Base-by-base conservation (phyloP, 2,329 filamentous ascomycete species). In the Aspergillus pseudoviridinutans region DNA sequence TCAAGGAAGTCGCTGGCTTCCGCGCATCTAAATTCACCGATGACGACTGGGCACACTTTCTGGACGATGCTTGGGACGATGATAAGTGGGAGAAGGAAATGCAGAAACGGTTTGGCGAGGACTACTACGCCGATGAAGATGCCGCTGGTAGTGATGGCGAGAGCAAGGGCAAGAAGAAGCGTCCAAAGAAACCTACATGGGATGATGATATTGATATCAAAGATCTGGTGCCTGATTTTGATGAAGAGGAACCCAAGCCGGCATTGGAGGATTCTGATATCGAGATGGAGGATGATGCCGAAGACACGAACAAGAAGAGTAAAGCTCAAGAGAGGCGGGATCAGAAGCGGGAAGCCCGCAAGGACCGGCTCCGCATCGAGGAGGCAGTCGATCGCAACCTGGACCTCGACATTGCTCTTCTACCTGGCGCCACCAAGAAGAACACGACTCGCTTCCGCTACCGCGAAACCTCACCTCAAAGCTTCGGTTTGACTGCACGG, bases 171-270 rank as follows among this genome's bases (percentile, higher is more conserved):
- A 86, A 84, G 71, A 86, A 84, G 69, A 86, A 85, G 64, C 87
- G 81, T 62, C 76, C 83, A 9, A 91, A 90, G 81, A 96, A 96
- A 77, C 91, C 91, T 9, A 90, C 86, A 61, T 99, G 93, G 89
- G 91, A 97, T 67, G 92, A 97, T 68, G 94, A 99, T 71, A 97
- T 99, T 66, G 92, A 97, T 71, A 97, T 99, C 78, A 91, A 89
- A 60, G 93, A 96, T 72, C 82, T 97, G 52, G 79, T 96, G 28
- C 92, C 91, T 1, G 91, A 96, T 60, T 96, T 95, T 69, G 85
- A 90, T 22, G 89, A 91, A n/a, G 88, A 90, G 27, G 84, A 84
- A 76, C 68, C 71, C n/a, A 60, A 80, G 51, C 83, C 84, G 22
- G 76, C 78, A 1, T 75, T 89, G 58, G 77, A 77, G 1, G 76